phyloP scores from a whole-genome alignment of 768 basidiomycete genomes.

The Hericium erinaceus region DNA sequence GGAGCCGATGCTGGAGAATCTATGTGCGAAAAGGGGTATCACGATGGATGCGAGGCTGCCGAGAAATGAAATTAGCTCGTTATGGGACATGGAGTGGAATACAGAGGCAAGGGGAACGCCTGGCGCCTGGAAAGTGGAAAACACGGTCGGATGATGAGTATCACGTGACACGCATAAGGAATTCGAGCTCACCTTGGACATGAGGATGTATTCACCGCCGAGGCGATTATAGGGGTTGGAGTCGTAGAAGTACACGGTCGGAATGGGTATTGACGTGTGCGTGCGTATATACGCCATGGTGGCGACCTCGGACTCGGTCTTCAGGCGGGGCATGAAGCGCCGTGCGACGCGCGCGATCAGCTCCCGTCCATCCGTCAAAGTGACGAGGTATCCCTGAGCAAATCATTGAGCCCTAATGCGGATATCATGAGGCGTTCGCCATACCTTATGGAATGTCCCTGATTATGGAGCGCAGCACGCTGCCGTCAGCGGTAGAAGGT shows the following conservation, averaged over 20 bases:
- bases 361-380: slow-evolving; percentile 48
- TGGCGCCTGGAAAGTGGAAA: slow-evolving; percentile 40
- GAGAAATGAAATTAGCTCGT: slow-evolving; percentile 52
- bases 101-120: slow-evolving; percentile 65
- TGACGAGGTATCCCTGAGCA: slow-evolving; percentile 65
- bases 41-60: slow-evolving; percentile 60
- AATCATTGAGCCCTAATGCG: neutral
- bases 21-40: slow-evolving; percentile 67
- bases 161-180: neutral
- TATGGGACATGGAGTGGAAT: slow-evolving; percentile 62
- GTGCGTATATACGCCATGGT: slow-evolving; percentile 75
- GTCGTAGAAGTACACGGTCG: slow-evolving; percentile 67
- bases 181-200: slow-evolving; percentile 61
- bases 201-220: slow-evolving; percentile 78
- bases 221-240: slow-evolving; percentile 78
- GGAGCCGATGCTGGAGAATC: slow-evolving; percentile 70
- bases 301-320: slow-evolving; percentile 82
- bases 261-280: slow-evolving; percentile 64
- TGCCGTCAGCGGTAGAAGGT: slow-evolving; percentile 6
- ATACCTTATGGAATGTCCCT: slow-evolving; percentile 84
- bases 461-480: neutral
- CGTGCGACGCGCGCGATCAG: slow-evolving; percentile 76
- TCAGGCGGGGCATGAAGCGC: slow-evolving; percentile 77
- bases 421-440: slow-evolving; percentile 13
- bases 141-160: neutral